Evolutionary conservation across 169 alveolate genomes (phyloP), one percentile per base, ranked within the genome.

Genomic region (Cryptosporidium parvum): DNA sequence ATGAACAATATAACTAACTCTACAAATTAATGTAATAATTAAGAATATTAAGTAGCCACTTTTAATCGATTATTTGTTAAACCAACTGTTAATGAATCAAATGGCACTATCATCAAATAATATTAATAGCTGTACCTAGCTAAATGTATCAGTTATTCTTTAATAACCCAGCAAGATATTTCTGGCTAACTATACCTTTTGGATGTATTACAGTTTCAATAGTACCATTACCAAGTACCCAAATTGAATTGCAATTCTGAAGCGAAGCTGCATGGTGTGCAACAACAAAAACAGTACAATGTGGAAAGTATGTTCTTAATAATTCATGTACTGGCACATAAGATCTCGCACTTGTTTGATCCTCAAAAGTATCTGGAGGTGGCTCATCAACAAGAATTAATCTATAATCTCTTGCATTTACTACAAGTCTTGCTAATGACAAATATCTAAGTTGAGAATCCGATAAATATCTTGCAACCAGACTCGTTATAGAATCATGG

Each of bases 361-460:
- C 85, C 52, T 75, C 92, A 48, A 69, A 71, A 3, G 85, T 85
- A 35, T 86, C 94, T 9, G 94, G 92, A 4, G 94, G 94, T 65
- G 94, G 94, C 56, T 92, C 94, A 45, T 92, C 94, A 1, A 92
- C 92, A 39, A 92, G 75, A 68, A 92, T 85, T n/a, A 92, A 61
- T 12, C 94, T 91, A 31, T 80, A 85, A 44, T 70, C 72, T 37
- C 89, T 52, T 9, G 91, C 93, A 26, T 70, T 59, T 21, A 84
- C 86, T 18, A 86, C 73, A 56, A 92, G 80, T 33, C 94, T 72
- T 1, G 91, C 92, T 31, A 92, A 58, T 0, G 94, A 86, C 33
- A 92, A 29, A 58, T 92, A 86, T 29, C 93, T 86, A 67, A 92
- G 85, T 72, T 92, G 93, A 9, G 87, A 62, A 39, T 80, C 89